phyloP scores from a whole-genome alignment of 2,329 filamentous ascomycete genomes.

The Grosmannia serpens region DNA sequence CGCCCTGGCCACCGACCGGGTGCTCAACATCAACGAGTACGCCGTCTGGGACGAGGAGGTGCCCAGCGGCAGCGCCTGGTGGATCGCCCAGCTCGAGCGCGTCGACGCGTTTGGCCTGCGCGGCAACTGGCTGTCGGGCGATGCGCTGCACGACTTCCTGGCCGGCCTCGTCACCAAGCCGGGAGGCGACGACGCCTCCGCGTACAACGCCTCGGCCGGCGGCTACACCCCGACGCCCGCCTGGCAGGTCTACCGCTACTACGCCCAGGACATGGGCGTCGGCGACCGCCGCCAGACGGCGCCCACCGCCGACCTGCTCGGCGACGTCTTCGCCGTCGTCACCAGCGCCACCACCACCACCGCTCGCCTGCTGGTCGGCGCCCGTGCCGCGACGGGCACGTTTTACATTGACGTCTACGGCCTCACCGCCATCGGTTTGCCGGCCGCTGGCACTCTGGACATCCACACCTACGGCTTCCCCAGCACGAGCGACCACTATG shows the following conservation, averaged over 20 bases:
- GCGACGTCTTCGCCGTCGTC: slow-evolving; percentile 2
- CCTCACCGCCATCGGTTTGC: neutral
- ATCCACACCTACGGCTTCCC: slow-evolving; percentile 1
- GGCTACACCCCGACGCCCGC: neutral
- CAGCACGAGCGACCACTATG: slow-evolving; percentile 11
- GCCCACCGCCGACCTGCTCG: neutral
- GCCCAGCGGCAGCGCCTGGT: slow-evolving; percentile 29
- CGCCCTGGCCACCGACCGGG: slow-evolving; percentile 18
- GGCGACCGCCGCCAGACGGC: neutral
- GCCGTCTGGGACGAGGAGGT: slow-evolving; percentile 27
- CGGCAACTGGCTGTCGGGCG: slow-evolving; percentile 32
- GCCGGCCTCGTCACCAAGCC: slow-evolving; percentile 23
- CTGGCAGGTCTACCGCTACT: slow-evolving; percentile 3
- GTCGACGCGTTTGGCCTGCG: slow-evolving; percentile 28
- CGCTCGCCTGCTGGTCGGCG: neutral
- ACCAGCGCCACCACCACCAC: neutral
- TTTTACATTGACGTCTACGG: neutral
- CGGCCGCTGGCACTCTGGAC: neutral
- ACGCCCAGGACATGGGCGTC: slow-evolving; percentile 4
- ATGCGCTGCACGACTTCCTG: slow-evolving; percentile 30
- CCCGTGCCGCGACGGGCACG: neutral
- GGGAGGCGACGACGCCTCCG: neutral
- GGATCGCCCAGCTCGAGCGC: slow-evolving; percentile 34
- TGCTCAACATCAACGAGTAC: slow-evolving; percentile 39
- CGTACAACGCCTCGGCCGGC: neutral